Evolutionary conservation across 306 rosid genomes (phyloP).

Genomic region (Rosa rugosa): DNA sequence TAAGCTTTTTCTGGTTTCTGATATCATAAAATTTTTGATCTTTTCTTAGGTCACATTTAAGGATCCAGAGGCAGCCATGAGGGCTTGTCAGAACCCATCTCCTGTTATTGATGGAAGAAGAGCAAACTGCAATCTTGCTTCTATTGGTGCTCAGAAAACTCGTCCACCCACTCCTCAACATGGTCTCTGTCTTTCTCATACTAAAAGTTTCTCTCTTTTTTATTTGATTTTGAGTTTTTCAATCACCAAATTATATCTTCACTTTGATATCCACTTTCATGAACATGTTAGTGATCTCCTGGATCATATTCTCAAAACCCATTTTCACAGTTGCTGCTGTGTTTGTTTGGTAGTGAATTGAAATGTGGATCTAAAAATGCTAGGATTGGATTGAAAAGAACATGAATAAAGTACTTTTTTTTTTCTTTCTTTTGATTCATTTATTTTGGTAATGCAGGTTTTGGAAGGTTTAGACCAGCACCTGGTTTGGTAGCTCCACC

Average conservation of each 20-base stretch:
- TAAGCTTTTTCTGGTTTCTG: constrained; percentile 7
- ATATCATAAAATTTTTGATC: constrained; percentile 6
- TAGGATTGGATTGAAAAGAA: not conserved
- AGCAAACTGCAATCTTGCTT: constrained; percentile 94
- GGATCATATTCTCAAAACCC: not conserved
- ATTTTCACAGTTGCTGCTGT: not conserved
- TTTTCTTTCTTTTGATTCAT: not conserved
- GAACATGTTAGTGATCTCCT: not conserved
- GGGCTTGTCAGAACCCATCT: constrained; percentile 94
- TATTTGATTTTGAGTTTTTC: not conserved
- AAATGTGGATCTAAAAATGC: constrained; percentile 20
- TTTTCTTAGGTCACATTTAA: constrained; percentile 77
- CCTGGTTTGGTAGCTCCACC: constrained; percentile 59
- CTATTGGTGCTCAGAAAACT: constrained; percentile 85
- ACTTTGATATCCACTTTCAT: not conserved
- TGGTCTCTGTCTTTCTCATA: constrained; percentile 41
- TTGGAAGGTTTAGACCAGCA: constrained; percentile 65
- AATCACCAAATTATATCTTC: not conserved
- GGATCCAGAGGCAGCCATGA: constrained; percentile 87
- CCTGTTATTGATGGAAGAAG: constrained; percentile 96
- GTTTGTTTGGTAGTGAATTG: not conserved
- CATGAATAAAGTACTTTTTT: not conserved
- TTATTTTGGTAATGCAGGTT: constrained; percentile 31
- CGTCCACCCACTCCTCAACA: constrained; percentile 61
- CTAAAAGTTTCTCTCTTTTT: not conserved